Percentiles rank a stretch among this genome's conserved stretches.
Evolutionary conservation across 768 basidiomycete species (phyloP).

Genomic region (Exidia glandulosa): DNA sequence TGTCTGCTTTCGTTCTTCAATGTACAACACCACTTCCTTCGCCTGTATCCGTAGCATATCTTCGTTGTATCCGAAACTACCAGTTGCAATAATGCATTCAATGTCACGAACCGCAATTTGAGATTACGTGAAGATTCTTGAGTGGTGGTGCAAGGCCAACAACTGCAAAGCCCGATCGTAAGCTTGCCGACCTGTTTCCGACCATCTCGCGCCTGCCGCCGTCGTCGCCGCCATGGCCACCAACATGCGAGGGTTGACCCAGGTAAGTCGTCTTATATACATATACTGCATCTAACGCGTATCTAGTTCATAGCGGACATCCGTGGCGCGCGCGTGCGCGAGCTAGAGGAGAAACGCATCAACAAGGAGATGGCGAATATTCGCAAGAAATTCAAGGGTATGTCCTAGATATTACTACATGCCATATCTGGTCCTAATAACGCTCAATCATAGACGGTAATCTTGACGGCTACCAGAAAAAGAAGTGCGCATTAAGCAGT

Average conservation of each 20-base stretch:
- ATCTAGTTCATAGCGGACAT: conserved; percentile 95
- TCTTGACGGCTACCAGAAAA: conserved; percentile 83
- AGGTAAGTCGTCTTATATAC: conserved; percentile 37
- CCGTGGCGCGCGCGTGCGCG: conserved; percentile 89
- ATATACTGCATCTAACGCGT: conserved; percentile 2
- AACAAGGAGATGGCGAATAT: conserved; percentile 99
- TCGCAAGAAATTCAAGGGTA: conserved; percentile 96
- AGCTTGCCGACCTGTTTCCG: too few relatives aligned
- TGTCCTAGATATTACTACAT: conserved; percentile 3
- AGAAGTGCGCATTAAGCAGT: conserved; percentile 52
- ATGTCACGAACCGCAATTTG: too few relatives aligned
- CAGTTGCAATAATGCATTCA: too few relatives aligned
- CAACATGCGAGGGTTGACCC: conserved; percentile 85
- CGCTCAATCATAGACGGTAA: conserved; percentile 52
- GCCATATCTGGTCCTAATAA: conserved; percentile 1
- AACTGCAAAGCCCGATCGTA: too few relatives aligned
- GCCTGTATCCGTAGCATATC: too few relatives aligned
- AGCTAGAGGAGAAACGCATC: conserved; percentile 96
- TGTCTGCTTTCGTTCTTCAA: too few relatives aligned
- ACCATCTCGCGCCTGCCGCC: too few relatives aligned
- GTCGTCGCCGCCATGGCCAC: conserved; percentile 53
- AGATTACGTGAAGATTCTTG: too few relatives aligned
- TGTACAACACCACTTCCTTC: too few relatives aligned
- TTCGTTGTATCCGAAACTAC: too few relatives aligned
- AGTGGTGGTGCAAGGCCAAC: too few relatives aligned